These are phyloP conservation scores for Linum usitatissimum DNA, from an alignment of 345 rosid genomes.

Conservation along the genomic window DNA sequence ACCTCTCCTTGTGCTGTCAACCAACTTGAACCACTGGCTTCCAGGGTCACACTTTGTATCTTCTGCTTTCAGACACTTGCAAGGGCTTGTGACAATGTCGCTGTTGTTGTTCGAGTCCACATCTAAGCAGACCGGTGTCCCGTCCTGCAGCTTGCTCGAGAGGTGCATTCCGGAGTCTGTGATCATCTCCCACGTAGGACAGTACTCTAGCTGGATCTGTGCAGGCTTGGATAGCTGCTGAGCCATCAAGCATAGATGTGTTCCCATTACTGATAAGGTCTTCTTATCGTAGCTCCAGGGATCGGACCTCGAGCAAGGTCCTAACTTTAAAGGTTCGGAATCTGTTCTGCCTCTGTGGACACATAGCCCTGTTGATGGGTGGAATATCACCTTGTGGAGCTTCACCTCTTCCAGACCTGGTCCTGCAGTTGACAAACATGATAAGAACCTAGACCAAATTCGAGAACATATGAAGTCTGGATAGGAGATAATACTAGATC, in stretches of 20 bases:
- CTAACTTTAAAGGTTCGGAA: constrained; percentile 36
- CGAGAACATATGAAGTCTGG: not conserved
- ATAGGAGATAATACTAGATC: too few relatives aligned
- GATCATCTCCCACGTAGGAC: constrained; percentile 52
- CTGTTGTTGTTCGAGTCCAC: constrained; percentile 34
- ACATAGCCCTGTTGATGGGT: constrained; percentile 72
- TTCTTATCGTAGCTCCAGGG: constrained; percentile 59
- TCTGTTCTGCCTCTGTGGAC: constrained; percentile 33
- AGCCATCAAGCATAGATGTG: constrained; percentile 59
- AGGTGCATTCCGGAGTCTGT: constrained; percentile 85
- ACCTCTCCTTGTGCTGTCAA: constrained; percentile 2
- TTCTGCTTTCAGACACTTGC: constrained; percentile 49
- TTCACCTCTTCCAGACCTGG: constrained; percentile 50
- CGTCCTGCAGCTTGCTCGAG: constrained; percentile 31
- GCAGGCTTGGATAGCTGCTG: constrained; percentile 28
- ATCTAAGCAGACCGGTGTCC: constrained; percentile 59
- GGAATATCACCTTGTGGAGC: constrained; percentile 58
- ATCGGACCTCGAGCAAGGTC: constrained; percentile 63
- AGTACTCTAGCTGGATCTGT: constrained; percentile 37
- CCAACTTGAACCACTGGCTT: constrained; percentile 76
- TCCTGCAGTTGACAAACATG: constrained; percentile 33
- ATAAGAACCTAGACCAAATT: not conserved
- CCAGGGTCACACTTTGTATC: constrained; percentile 39
- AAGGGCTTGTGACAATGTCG: constrained; percentile 28
- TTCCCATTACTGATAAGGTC: constrained; percentile 33